Conservation (phyloP, 208 protist genomes). For the Leishmania aethiopica region DNA sequence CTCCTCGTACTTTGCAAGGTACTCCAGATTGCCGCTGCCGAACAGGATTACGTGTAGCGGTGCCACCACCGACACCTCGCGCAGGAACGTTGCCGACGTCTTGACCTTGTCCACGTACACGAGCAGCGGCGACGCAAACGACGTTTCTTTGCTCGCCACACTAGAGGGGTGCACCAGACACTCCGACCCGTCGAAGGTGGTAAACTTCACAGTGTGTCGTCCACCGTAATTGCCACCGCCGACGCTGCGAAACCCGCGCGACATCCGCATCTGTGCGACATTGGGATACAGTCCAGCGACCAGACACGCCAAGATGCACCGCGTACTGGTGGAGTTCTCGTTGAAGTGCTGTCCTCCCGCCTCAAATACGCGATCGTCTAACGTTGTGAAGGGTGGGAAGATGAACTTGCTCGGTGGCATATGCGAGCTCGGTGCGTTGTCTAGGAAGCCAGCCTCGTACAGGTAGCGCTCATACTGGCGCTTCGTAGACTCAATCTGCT, state of each 20-base stretch:
- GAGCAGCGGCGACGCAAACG: constrained; percentile 77
- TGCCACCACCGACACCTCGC: constrained; percentile 89
- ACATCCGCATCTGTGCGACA: constrained; percentile 67
- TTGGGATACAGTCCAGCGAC: constrained; percentile 97
- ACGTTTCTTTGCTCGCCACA: constrained; percentile 76
- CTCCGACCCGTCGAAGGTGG: constrained; percentile 85
- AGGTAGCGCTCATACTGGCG: constrained; percentile 93
- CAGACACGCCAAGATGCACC: constrained; percentile 90
- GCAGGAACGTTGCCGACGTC: constrained; percentile 92
- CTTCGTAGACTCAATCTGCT: constrained; percentile 91
- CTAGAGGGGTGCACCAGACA: constrained; percentile 92
- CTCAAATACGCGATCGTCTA: constrained; percentile 84
- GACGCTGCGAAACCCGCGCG: constrained; percentile 20
- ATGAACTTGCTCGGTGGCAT: constrained; percentile 49
- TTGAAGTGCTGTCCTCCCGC: constrained; percentile 85
- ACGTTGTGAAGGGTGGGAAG: constrained; percentile 65
- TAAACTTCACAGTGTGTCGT: constrained; percentile 26
- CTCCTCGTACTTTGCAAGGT: constrained; percentile 79
- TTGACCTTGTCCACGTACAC: constrained; percentile 96
- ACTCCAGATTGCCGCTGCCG: constrained; percentile 81
- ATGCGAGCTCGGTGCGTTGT: constrained; percentile 27
- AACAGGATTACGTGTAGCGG: constrained; percentile 95
- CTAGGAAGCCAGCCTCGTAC: constrained; percentile 90
- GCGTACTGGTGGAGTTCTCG: constrained; percentile 77
- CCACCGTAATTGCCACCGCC: constrained; percentile 5